A percentile compares a stretch with the other conserved stretches of the same genome.
Evolutionary conservation across 371 early-diverging fungal genomes (phyloP).

Genomic region (Lichtheimia ornata): DNA sequence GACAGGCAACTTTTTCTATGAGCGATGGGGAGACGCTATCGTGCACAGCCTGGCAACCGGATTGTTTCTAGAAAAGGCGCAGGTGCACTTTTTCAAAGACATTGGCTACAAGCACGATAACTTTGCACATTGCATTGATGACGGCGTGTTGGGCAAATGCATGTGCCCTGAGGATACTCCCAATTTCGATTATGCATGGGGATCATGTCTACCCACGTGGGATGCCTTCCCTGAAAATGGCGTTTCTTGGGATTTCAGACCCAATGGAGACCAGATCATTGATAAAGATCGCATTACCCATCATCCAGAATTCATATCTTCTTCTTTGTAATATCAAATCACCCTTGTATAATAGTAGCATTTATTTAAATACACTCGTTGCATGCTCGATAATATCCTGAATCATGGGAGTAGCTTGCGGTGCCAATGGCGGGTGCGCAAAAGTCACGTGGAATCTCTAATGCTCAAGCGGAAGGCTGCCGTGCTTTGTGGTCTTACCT

Average conservation of each 20-base stretch:
- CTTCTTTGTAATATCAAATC: not conserved
- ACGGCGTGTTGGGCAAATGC: slow-evolving; percentile 39
- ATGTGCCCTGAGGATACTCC: slow-evolving; percentile 38
- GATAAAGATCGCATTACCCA: slow-evolving; percentile 5
- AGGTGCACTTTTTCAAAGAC: slow-evolving; percentile 91
- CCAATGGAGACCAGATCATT: slow-evolving; percentile 28
- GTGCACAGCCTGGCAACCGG: slow-evolving; percentile 91
- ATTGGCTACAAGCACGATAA: slow-evolving; percentile 71
- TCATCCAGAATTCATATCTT: slow-evolving; percentile 6
- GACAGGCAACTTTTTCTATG: slow-evolving; percentile 90
- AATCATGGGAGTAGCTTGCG: no score
- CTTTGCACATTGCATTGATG: slow-evolving; percentile 44
- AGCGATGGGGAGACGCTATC: slow-evolving; percentile 97
- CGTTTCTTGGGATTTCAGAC: slow-evolving; percentile 28
- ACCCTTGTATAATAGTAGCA: no score
- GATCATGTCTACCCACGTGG: slow-evolving; percentile 31
- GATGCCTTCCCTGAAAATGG: slow-evolving; percentile 7
- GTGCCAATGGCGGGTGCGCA: no score
- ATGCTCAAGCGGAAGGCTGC: no score
- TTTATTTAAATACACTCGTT: no score
- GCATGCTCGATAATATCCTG: no score
- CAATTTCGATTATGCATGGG: slow-evolving; percentile 37
- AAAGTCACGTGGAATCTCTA: no score
- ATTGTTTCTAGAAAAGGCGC: slow-evolving; percentile 70
- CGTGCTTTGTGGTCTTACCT: no score